Percentiles rank a stretch among this genome's conserved stretches.
Conservation (phyloP, 2,329 filamentous ascomycete species). For the Phyllosticta capitalensis region DNA sequence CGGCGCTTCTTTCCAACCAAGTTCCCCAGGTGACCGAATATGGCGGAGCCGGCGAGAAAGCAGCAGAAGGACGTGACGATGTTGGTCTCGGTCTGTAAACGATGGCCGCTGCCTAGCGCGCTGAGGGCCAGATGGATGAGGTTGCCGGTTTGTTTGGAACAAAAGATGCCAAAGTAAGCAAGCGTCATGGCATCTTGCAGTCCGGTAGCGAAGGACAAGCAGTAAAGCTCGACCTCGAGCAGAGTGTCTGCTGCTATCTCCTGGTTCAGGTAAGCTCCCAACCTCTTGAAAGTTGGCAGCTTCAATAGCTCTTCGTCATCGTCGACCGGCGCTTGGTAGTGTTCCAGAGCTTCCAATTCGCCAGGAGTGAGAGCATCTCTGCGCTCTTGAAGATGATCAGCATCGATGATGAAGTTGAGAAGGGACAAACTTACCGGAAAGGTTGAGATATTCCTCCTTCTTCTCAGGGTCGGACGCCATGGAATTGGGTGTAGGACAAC, state of each 20-base stretch:
- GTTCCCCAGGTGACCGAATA: conserved; percentile 20
- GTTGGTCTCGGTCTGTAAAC: conserved; percentile 13
- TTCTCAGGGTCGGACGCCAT: neutral
- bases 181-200: conserved; percentile 21
- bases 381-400: neutral
- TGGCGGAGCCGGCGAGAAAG: conserved; percentile 17
- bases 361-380: neutral
- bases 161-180: conserved; percentile 19
- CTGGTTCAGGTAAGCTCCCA: conserved; percentile 13
- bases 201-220: conserved; percentile 20
- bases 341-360: conserved; percentile 2
- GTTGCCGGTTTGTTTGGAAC: conserved; percentile 20
- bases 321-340: neutral
- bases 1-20: conserved; percentile 16
- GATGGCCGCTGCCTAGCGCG: conserved; percentile 2
- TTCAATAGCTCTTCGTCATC: conserved; percentile 1
- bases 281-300: conserved; percentile 1
- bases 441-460: neutral
- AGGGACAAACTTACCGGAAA: neutral
- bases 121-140: conserved; percentile 10
- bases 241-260: conserved; percentile 17
- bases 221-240: conserved; percentile 18
- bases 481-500: neutral
- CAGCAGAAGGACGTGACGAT: conserved; percentile 16
- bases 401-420: neutral